phyloP scores from a whole-genome alignment of 2,329 filamentous ascomycete species.

The Verticillium albo-atrum region DNA sequence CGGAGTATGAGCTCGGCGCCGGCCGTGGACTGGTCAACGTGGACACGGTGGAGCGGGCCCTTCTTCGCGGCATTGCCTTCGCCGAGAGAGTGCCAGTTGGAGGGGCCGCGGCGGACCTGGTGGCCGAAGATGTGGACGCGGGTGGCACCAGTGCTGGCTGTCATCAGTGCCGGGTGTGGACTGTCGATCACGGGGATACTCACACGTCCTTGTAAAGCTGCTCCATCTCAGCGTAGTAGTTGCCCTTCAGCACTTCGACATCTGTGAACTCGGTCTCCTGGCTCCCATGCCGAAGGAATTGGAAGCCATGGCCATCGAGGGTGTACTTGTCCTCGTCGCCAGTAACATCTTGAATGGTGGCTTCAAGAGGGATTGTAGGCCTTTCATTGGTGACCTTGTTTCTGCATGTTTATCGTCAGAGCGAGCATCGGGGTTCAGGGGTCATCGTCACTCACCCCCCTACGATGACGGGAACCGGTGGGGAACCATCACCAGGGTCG shows the following conservation, averaged over 20 bases:
- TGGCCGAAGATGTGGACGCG: slow-evolving; percentile 23
- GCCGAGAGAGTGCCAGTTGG: slow-evolving; percentile 58
- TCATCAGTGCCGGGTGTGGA: background rate
- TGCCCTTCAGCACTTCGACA: slow-evolving; percentile 42
- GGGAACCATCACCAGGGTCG: slow-evolving; percentile 13
- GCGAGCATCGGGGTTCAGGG: background rate
- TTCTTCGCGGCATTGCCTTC: slow-evolving; percentile 53
- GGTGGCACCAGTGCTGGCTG: slow-evolving; percentile 19
- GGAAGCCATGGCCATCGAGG: slow-evolving; percentile 49
- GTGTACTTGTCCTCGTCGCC: slow-evolving; percentile 65
- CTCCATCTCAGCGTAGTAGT: slow-evolving; percentile 21
- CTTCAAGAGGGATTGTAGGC: slow-evolving; percentile 55
- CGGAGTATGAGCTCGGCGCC: slow-evolving; percentile 24
- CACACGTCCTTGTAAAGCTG: slow-evolving; percentile 11
- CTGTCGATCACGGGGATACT: background rate
- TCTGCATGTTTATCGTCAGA: slow-evolving; percentile 2
- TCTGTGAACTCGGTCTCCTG: slow-evolving; percentile 53
- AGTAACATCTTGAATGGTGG: slow-evolving; percentile 49
- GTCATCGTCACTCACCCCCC: slow-evolving; percentile 12
- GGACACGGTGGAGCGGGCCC: slow-evolving; percentile 32
- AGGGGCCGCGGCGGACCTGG: slow-evolving; percentile 21
- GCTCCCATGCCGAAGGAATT: slow-evolving; percentile 47
- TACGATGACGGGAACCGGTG: slow-evolving; percentile 13
- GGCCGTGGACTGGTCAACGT: slow-evolving; percentile 53
- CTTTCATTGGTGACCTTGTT: slow-evolving; percentile 61